Evolutionary conservation across 1,139 yeast genomes (phyloP), one percentile per base, ranked within the genome.

Genomic region (Petasospora fabianii): DNA sequence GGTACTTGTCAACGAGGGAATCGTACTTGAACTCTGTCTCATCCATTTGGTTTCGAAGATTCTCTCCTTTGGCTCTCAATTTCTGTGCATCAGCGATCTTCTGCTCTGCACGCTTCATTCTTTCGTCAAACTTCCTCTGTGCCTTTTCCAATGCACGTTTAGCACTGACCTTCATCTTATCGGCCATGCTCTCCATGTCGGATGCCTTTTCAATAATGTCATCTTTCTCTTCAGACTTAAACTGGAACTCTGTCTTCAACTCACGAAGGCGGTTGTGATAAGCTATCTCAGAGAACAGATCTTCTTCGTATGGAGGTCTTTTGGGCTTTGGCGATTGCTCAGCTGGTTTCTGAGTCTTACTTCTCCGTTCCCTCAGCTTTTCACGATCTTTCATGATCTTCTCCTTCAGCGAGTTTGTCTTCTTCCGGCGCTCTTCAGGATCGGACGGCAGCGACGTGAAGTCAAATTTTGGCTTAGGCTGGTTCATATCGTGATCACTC

Each of bases 1-100:
- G 15, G 28, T 30, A 38, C 32, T 33, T 24, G 22, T 74, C 36
- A 68, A 66, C 47, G 66, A 77, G 50, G 81, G 83, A 54, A 87
- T 87, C 15, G 66, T 73, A 43, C 64, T 81, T 39, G 88, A 83
- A 55, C 67, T 76, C 31, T 82, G 75, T 36, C 61, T 81, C 4
- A 58, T 68, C 33, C 75, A 64, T 0, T 63, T 84, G 41, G 70
- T 67, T 17, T 84, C 84, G 58, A 4, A 44, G 24, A 11, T n/a
- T 9, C n/a, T 12, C 19, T 1, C 34, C 18, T 9, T 24, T 11
- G 7, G 19, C 10, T 2, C 6, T 22, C 17, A 17, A 11, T 14
- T 6, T 6, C 10, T 21, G 6, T 3, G 48, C 47, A n/a, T 47
- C 43, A 3, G 27, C 30, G 7, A 24, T 13, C 19, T 39, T 34